Evolutionary conservation across 2,329 filamentous ascomycete species (phyloP), one percentile per base, ranked within the genome.

Genomic region (Fusarium guadeloupense): DNA sequence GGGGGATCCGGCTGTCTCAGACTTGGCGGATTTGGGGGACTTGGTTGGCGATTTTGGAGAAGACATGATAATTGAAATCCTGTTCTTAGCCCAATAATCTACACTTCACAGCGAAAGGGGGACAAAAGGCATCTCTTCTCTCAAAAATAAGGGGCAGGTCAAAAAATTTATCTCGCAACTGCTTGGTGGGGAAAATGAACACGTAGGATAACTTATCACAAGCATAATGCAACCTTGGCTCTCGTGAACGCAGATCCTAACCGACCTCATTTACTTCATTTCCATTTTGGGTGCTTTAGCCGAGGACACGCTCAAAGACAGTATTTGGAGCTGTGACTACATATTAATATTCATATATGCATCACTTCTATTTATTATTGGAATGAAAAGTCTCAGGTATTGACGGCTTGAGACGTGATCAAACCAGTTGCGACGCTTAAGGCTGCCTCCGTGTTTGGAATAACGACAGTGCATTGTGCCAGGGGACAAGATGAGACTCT

Each of bases 401-500:
- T 26, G 4, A 26, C 25, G 25, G 13, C 6, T 10, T 31, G 37
- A 49, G 20, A 38, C 42, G 7, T 5, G 23, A 5, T 59, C 54
- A 59, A 59, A 62, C 59, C 12, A 35, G 19, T 19, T 52, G 46
- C 26, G 58, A 53, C 44, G 28, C n/a, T 23, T 12, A 35, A 13
- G 16, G 38, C 30, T n/a, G 39, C 54, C 58, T 33, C 59, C 62
- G 63, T 38, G 47, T 35, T 42, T 49, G 26, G 38, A 33, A n/a
- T 43, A 16, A 9, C 2, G 19, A 12, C 44, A 34, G 23, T 20
- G 45, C 17, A 35, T 38, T 42, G 41, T 41, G 30, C 37, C 54
- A 40, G 9, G 50, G 43, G 33, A 31, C 20, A 33, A 16, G 7
- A 33, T 21, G 16, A 20, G 20, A 14, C 26, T 30, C 25, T 20